These are phyloP conservation scores for Nicotiana attenuata DNA, from an alignment of 257 asterid genomes.

Conservation along the genomic window DNA sequence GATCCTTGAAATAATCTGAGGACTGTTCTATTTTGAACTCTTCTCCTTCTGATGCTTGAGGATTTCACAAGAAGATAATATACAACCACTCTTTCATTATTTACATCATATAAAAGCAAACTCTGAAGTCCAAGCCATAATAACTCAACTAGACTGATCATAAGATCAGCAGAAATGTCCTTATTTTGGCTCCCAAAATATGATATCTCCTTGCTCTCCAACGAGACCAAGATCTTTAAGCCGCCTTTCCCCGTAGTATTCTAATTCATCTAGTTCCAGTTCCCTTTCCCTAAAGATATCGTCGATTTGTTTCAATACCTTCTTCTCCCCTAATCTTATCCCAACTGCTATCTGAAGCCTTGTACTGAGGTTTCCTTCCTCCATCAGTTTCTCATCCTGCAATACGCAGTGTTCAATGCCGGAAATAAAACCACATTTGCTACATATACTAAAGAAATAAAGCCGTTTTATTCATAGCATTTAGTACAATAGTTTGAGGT, in stretches of 20 bases:
- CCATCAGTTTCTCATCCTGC: slow-evolving; percentile 77
- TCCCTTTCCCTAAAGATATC: slow-evolving; percentile 65
- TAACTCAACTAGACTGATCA: background rate
- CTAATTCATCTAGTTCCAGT: slow-evolving; percentile 61
- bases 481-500: background rate
- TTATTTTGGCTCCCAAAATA: slow-evolving; percentile 89
- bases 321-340: slow-evolving; percentile 80
- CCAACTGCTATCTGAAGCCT: slow-evolving; percentile 73
- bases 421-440: background rate
- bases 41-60: background rate
- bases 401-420: slow-evolving; percentile 7
- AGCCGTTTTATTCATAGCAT: background rate
- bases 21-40: background rate
- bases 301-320: slow-evolving; percentile 74
- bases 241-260: slow-evolving; percentile 89
- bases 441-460: background rate
- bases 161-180: background rate
- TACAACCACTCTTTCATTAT: background rate
- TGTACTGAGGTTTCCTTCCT: slow-evolving; percentile 54
- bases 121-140: too few species aligned
- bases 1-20: background rate
- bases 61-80: background rate
- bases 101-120: background rate
- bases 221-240: slow-evolving; percentile 91
- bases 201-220: slow-evolving; percentile 94